Percentiles rank a stretch among this genome's conserved stretches.
Conservation (phyloP, 441 rosid species). For the Theobroma grandiflorum region DNA sequence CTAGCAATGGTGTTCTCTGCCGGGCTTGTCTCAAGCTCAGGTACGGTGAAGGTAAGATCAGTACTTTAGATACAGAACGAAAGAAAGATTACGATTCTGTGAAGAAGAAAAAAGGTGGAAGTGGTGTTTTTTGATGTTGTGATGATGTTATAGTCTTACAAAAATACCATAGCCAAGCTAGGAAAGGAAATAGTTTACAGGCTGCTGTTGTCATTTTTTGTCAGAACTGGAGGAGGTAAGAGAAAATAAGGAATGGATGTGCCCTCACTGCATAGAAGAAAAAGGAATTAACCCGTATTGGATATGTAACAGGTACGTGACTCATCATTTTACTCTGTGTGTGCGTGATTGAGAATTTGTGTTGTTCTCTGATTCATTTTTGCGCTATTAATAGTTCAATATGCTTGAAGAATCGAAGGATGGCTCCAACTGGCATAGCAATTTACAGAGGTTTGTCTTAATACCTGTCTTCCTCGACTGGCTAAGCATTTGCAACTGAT, state of each 20-base stretch:
- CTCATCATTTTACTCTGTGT: background rate
- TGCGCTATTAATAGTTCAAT: conserved; percentile 32
- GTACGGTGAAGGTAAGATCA: conserved; percentile 54
- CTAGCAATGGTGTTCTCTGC: conserved; percentile 47
- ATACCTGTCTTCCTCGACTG: background rate
- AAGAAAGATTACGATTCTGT: background rate
- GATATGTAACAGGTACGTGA: conserved; percentile 52
- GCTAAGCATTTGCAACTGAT: no score
- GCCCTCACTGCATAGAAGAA: conserved; percentile 59
- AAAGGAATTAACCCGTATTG: conserved; percentile 47
- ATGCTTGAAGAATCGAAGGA: conserved; percentile 47
- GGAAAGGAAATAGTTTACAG: background rate
- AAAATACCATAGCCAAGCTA: conserved; percentile 2
- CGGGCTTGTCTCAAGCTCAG: conserved; percentile 53
- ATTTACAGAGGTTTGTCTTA: conserved; percentile 37
- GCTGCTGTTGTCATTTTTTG: background rate
- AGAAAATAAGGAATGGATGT: conserved; percentile 52
- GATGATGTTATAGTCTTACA: background rate
- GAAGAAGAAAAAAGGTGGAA: background rate
- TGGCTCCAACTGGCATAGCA: conserved; percentile 49
- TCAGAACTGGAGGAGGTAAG: conserved; percentile 51
- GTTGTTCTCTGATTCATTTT: no score
- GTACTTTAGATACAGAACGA: background rate
- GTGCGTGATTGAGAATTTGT: no score
- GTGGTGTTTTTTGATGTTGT: background rate